These are phyloP conservation scores for Silybum marianum DNA, from an alignment of 129 eudicot genomes.

Conservation along the genomic window DNA sequence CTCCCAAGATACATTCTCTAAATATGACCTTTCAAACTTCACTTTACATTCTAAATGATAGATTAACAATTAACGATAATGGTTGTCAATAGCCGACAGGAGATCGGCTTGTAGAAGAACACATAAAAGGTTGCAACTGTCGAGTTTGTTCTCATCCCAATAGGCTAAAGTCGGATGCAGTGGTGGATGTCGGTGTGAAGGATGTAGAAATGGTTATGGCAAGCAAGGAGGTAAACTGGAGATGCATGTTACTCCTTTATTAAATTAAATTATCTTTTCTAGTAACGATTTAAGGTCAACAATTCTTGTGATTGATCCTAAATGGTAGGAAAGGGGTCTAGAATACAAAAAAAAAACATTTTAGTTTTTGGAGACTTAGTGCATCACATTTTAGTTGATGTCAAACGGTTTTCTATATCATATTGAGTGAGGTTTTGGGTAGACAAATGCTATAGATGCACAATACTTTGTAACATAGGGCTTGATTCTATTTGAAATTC, in stretches of 20 bases:
- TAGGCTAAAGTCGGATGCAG: slow-evolving; percentile 82
- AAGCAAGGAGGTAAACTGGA: slow-evolving; percentile 56
- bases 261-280: background rate
- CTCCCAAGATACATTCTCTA: slow-evolving; percentile 47
- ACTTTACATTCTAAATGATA: background rate
- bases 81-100: slow-evolving; percentile 51
- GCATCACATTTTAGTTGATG: background rate
- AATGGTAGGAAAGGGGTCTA: background rate
- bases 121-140: slow-evolving; percentile 85
- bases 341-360: too few species aligned
- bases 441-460: background rate
- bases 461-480: background rate
- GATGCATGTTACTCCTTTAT: background rate
- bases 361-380: too few species aligned
- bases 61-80: too few species aligned
- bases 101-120: slow-evolving; percentile 53
- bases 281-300: background rate
- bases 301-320: background rate
- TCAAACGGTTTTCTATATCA: background rate
- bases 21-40: slow-evolving; percentile 6
- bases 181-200: slow-evolving; percentile 84
- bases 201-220: slow-evolving; percentile 75
- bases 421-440: background rate
- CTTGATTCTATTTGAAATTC: background rate
- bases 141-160: background rate